These are phyloP conservation scores for Malassezia obtusa DNA, from an alignment of 1,284 basidiomycete genomes.

Conservation along the genomic window DNA sequence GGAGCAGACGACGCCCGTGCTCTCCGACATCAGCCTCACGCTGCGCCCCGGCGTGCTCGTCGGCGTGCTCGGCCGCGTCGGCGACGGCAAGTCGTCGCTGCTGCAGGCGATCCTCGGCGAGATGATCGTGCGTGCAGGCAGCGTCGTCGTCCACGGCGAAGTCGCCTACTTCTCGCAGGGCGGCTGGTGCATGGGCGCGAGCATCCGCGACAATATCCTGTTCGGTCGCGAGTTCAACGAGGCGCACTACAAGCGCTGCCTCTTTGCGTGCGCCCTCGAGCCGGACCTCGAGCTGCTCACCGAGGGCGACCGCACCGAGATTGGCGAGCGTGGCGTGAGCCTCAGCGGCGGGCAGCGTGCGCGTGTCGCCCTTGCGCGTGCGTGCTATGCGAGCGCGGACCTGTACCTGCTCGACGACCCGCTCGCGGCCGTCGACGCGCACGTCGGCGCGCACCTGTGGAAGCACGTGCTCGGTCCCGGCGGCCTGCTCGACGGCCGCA, in stretches of 20 bases:
- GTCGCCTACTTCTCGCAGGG: slow-evolving; percentile 83
- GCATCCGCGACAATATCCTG: slow-evolving; percentile 47
- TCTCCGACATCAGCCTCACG: slow-evolving; percentile 66
- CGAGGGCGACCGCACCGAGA: slow-evolving; percentile 64
- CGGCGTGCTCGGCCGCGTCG: slow-evolving; percentile 77
- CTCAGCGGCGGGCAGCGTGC: slow-evolving; percentile 61
- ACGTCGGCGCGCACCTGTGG: slow-evolving; percentile 56
- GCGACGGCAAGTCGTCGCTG: slow-evolving; percentile 66
- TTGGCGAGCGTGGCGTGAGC: slow-evolving; percentile 63
- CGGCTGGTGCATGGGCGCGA: slow-evolving; percentile 63
- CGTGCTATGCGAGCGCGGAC: slow-evolving; percentile 52
- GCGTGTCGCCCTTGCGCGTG: slow-evolving; percentile 58
- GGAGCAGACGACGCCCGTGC: slow-evolving; percentile 54
- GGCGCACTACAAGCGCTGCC: slow-evolving; percentile 48
- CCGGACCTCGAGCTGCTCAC: slow-evolving; percentile 68
- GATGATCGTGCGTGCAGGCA: slow-evolving; percentile 68
- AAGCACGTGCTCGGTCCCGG: slow-evolving; percentile 81
- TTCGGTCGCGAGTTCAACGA: slow-evolving; percentile 83
- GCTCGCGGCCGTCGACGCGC: slow-evolving; percentile 55
- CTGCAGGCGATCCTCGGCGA: slow-evolving; percentile 63
- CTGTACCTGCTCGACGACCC: slow-evolving; percentile 58
- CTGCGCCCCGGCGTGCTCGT: slow-evolving; percentile 77
- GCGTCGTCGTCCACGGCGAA: slow-evolving; percentile 59
- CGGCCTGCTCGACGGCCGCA: slow-evolving; percentile 70
- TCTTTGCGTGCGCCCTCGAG: slow-evolving; percentile 69